A percentile compares a stretch with the other conserved stretches of the same genome.
Conservation (phyloP, 2,329 filamentous ascomycete species). For the Xylariomycetidae sp. region DNA sequence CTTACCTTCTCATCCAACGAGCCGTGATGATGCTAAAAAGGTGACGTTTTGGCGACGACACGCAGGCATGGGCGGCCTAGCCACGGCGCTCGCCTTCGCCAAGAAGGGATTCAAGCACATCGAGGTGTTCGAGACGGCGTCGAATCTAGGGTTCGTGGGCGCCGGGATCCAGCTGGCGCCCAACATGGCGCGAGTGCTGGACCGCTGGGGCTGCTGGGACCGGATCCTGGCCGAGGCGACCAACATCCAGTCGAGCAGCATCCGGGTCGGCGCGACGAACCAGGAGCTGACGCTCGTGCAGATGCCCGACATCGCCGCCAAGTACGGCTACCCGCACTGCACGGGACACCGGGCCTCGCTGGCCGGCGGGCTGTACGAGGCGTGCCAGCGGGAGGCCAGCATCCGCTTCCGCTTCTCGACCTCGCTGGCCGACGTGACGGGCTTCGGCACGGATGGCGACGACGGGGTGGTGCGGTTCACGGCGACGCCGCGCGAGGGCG, state of each 20-base stretch:
- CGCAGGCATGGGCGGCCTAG: slow-evolving; percentile 73
- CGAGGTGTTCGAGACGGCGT: slow-evolving; percentile 68
- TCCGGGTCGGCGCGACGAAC: slow-evolving; percentile 67
- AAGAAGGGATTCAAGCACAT: slow-evolving; percentile 72
- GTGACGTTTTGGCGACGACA: too few relatives aligned
- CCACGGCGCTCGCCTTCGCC: slow-evolving; percentile 66
- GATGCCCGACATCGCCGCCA: slow-evolving; percentile 60
- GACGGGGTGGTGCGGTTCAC: slow-evolving; percentile 55
- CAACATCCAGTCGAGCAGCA: slow-evolving; percentile 65
- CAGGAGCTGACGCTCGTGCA: slow-evolving; percentile 66
- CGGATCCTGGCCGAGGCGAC: slow-evolving; percentile 63
- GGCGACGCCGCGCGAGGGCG: slow-evolving; percentile 51
- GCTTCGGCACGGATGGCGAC: slow-evolving; percentile 47
- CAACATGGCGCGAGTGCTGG: slow-evolving; percentile 74
- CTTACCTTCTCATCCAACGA: too few relatives aligned
- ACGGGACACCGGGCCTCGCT: slow-evolving; percentile 73
- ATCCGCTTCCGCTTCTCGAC: slow-evolving; percentile 68
- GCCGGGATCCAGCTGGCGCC: slow-evolving; percentile 82
- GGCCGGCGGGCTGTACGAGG: slow-evolving; percentile 64
- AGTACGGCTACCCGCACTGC: slow-evolving; percentile 74
- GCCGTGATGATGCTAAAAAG: too few relatives aligned
- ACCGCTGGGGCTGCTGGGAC: slow-evolving; percentile 67
- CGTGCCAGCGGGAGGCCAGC: slow-evolving; percentile 57
- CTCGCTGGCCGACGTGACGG: slow-evolving; percentile 49
- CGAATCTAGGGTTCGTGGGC: slow-evolving; percentile 73